Percentiles rank a stretch among this genome's conserved stretches.
Evolutionary conservation across 164 flowering plant genomes (phyloP).

Genomic region (Kingdonia uniflora): DNA sequence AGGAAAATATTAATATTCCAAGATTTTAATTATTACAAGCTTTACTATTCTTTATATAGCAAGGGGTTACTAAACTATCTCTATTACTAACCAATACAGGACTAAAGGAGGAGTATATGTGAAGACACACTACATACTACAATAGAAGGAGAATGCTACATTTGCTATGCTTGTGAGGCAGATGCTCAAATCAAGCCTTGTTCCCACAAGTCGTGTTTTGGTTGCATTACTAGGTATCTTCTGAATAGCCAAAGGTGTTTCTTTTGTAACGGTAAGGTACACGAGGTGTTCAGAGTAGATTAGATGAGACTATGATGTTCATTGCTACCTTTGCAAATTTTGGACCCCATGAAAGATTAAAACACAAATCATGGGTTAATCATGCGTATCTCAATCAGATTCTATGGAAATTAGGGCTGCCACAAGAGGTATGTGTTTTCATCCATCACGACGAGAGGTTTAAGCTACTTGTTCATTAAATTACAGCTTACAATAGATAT

Average conservation of each 20-base stretch:
- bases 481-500: no score
- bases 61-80: no score
- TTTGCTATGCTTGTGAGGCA: constrained; percentile 60
- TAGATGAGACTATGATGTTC: constrained; percentile 4
- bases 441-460: no score
- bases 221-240: constrained; percentile 88
- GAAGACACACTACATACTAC: no score
- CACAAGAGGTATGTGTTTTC: no score
- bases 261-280: constrained; percentile 70
- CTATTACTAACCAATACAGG: no score
- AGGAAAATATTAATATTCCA: no score
- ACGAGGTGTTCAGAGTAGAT: constrained; percentile 31
- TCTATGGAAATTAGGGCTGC: background rate
- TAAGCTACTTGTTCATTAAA: no score
- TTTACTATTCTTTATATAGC: no score
- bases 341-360: background rate
- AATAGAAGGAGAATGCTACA: constrained; percentile 68
- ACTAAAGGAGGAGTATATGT: no score
- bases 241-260: constrained; percentile 84
- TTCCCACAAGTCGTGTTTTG: constrained; percentile 64
- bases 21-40: no score
- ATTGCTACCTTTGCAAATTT: background rate
- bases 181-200: constrained; percentile 68
- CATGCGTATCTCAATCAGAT: background rate
- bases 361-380: background rate